Percentiles rank a stretch among this genome's conserved stretches.
Conservation (phyloP, 257 asterid species). For the Sherardia arvensis region DNA sequence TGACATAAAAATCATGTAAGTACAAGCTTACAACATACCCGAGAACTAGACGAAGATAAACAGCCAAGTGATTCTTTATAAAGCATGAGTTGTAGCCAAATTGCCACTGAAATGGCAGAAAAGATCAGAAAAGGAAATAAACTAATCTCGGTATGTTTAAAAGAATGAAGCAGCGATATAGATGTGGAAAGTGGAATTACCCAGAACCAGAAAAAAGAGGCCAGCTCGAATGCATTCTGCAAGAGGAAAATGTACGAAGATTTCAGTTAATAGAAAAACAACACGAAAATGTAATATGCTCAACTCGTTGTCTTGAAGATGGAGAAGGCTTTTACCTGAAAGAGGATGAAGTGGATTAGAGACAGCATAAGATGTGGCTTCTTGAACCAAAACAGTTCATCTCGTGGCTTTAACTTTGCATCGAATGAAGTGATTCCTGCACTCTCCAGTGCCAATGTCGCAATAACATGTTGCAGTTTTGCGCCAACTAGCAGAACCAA, state of each 20-base stretch:
- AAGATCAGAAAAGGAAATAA: background rate
- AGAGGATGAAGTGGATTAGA: slow-evolving; percentile 82
- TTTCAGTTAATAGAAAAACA: background rate
- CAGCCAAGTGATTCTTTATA: slow-evolving; percentile 65
- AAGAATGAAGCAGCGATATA: background rate
- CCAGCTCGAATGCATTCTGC: slow-evolving; percentile 71
- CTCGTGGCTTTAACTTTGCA: slow-evolving; percentile 68
- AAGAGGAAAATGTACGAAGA: slow-evolving; percentile 5
- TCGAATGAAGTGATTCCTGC: slow-evolving; percentile 62
- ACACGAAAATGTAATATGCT: background rate
- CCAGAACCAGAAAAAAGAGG: slow-evolving; percentile 99
- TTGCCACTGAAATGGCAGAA: slow-evolving; percentile 61
- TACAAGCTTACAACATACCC: slow-evolving; percentile 45
- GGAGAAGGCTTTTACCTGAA: slow-evolving; percentile 65
- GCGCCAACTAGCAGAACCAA: slow-evolving; percentile 88
- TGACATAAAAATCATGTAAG: background rate
- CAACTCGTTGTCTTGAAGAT: background rate
- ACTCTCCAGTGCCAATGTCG: slow-evolving; percentile 93
- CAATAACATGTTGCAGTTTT: slow-evolving; percentile 88
- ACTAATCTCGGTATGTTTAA: background rate
- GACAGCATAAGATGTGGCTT: slow-evolving; percentile 72
- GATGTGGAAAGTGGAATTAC: slow-evolving; percentile 33
- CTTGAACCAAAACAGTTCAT: slow-evolving; percentile 94
- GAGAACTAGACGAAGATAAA: slow-evolving; percentile 65
- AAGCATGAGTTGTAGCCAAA: slow-evolving; percentile 94